Percentiles rank a stretch among this genome's conserved stretches.
Evolutionary conservation across 805 yeast species (phyloP).

Genomic region (Kluyveromyces lactis): DNA sequence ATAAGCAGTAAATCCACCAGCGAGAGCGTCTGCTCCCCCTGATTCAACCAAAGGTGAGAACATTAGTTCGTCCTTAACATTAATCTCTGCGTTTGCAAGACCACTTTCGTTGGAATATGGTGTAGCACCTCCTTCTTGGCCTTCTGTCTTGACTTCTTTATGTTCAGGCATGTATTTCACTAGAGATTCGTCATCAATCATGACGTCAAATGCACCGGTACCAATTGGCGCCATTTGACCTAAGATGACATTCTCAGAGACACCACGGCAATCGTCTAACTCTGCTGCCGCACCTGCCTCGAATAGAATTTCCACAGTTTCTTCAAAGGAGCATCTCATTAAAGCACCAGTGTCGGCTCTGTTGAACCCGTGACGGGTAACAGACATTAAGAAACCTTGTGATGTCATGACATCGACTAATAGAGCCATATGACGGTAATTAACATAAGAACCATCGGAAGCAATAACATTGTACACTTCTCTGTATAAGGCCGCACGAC

Average conservation of each 20-base stretch:
- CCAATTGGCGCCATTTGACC: constrained; percentile 99
- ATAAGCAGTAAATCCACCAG: constrained; percentile 84
- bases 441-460: constrained; percentile 98
- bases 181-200: constrained; percentile 85
- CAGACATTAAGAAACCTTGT: constrained; percentile 96
- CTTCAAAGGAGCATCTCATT: constrained; percentile 99
- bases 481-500: constrained; percentile 85
- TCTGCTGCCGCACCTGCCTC: constrained; percentile 99
- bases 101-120: constrained; percentile 73
- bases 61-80: constrained; percentile 62
- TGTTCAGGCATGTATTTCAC: constrained; percentile 41
- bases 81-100: constrained; percentile 50
- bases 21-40: constrained; percentile 63
- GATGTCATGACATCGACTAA: constrained; percentile 98
- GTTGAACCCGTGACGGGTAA: constrained; percentile 98
- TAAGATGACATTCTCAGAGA: constrained; percentile 92
- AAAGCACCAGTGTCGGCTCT: constrained; percentile 98
- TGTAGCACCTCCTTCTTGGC: constrained; percentile 77
- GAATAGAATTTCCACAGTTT: constrained; percentile 92
- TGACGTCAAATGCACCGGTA: constrained; percentile 94
- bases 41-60: constrained; percentile 92
- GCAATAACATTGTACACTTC: constrained; percentile 97
- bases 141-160: constrained; percentile 33
- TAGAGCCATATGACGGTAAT: constrained; percentile 96
- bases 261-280: constrained; percentile 96